Conservation (phyloP, 169 alveolate species). For the Theileria parva region DNA sequence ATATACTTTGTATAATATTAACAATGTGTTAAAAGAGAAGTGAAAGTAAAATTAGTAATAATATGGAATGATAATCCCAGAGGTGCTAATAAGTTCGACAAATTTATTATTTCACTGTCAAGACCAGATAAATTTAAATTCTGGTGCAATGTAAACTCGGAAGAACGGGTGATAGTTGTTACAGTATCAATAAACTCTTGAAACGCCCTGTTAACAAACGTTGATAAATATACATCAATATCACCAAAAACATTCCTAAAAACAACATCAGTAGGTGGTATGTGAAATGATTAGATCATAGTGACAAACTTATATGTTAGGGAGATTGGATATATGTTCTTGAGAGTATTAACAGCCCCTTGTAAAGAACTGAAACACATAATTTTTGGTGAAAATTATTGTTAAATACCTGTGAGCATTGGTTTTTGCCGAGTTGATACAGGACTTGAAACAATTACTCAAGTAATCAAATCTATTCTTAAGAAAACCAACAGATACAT, state of each 20-base stretch:
- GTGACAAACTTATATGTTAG: slow-evolving; percentile 21
- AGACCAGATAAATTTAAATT: slow-evolving; percentile 15
- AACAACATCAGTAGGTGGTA: neutral
- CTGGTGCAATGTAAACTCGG: neutral
- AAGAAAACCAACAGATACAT: slow-evolving; percentile 33
- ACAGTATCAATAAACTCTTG: slow-evolving; percentile 23
- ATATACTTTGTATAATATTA: too few species aligned
- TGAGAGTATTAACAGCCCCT: slow-evolving; percentile 12
- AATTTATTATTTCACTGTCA: slow-evolving; percentile 21
- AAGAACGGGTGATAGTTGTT: neutral
- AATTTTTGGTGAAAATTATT: too few species aligned
- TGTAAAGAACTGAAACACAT: slow-evolving; percentile 33
- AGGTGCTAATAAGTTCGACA: slow-evolving; percentile 20
- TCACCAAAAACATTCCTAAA: slow-evolving; percentile 24
- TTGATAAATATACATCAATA: slow-evolving; percentile 21
- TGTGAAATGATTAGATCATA: neutral
- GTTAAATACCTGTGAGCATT: slow-evolving; percentile 31
- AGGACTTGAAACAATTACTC: slow-evolving; percentile 13
- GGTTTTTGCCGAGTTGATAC: neutral
- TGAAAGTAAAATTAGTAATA: neutral
- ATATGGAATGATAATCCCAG: slow-evolving; percentile 26
- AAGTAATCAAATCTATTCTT: slow-evolving; percentile 24
- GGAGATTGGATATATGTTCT: slow-evolving; percentile 18
- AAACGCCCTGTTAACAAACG: slow-evolving; percentile 15
- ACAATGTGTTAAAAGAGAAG: neutral